Percentiles rank a stretch among this genome's conserved stretches.
Evolutionary conservation across 1,284 basidiomycete genomes (phyloP).

Genomic region (Cystobasidiaceae sp.): DNA sequence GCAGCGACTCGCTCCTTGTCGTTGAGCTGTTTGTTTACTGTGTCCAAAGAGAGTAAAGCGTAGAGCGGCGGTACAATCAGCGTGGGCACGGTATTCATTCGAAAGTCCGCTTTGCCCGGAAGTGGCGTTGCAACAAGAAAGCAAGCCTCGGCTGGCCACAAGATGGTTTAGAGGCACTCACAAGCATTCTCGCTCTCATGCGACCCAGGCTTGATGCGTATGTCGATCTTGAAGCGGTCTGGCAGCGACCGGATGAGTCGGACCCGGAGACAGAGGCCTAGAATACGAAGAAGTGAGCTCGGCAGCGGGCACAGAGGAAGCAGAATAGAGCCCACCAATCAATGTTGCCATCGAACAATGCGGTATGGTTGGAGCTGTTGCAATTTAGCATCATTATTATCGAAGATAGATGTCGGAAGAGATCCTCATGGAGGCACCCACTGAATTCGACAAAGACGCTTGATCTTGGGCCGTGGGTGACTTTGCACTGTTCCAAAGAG

Average conservation of each 20-base stretch:
- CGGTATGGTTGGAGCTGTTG: too few species aligned
- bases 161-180: too few species aligned
- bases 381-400: too few species aligned
- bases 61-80: neutral
- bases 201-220: conserved; percentile 85
- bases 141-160: too few species aligned
- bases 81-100: too few species aligned
- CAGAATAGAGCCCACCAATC: conserved; percentile 86
- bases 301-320: too few species aligned
- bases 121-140: too few species aligned
- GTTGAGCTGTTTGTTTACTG: conserved; percentile 98
- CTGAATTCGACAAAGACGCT: conserved; percentile 69
- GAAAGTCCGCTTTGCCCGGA: too few species aligned
- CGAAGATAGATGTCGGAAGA: too few species aligned
- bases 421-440: neutral
- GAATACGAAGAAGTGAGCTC: neutral
- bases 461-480: conserved; percentile 58
- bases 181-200: conserved; percentile 90
- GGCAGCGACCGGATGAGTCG: conserved; percentile 85
- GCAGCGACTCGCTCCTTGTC: conserved; percentile 98
- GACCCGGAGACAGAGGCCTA: conserved; percentile 88
- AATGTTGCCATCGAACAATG: conserved; percentile 98
- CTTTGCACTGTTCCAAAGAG: conserved; percentile 75
- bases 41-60: neutral
- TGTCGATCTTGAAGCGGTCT: conserved; percentile 88